Base-by-base conservation (phyloP, 306 rosid species). In the Inga laurina region DNA sequence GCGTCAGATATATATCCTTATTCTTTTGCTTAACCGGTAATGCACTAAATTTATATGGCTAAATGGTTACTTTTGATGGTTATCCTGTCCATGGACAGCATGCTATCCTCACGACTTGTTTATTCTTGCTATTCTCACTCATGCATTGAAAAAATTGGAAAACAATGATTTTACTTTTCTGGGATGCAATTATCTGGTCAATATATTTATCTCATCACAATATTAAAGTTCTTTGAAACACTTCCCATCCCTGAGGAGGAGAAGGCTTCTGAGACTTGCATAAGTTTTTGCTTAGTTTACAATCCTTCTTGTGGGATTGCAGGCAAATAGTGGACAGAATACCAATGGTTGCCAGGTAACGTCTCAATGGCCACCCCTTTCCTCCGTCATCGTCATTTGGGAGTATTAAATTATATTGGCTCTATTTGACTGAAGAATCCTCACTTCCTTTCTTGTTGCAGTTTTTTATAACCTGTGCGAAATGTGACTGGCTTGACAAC, bases 401-500 rank as follows among this genome's bases (percentile, higher is more conserved):
- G 32, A 83, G 54, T 9, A 13, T 80, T 59, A 59, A 77, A 77
- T 56, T 52, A 48, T 32, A 48, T 8, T 62, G 52, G 45, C 51
- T 62, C 32, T 74, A 39, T 72, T 64, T 83, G 72, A 46, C 79
- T 84, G 83, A 87, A 69, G 82, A 75, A 85, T 51, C 3, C 52
- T 80, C 66, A 37, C 49, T 77, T 77, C 66, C 41, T 48, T 77
- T 59, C 48, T 79, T 30, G 21, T 82, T 80, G 85, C 94, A 96
- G 99, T 96, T 96, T 91, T 96, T 96, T 72, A 61, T 96, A 82
- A 93, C 99, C 79, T 92, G 98, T 59, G 91, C 98, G 66, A 96
- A 96, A 79, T 96, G 99, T 1, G 99, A 96, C 85, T 96, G 98
- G 99, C 98, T 96, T 68, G 99, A 96, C 90, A 96, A 91, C 88